Base-by-base conservation (phyloP, 768 basidiomycete species). In the Phanerochaete sordida region DNA sequence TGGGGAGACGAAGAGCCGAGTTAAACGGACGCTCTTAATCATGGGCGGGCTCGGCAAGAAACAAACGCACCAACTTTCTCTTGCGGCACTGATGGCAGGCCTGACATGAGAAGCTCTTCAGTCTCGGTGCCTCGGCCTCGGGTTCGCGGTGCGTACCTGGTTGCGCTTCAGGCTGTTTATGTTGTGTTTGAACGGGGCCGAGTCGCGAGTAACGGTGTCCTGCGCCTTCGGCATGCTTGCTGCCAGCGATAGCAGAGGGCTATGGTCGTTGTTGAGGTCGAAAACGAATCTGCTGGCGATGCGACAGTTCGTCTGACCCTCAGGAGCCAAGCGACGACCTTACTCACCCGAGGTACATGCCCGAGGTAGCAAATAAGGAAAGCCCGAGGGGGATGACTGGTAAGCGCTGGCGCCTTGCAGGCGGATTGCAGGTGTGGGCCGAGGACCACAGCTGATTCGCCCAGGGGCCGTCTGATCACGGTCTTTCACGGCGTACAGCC, bases 81-180 rank as follows among this genome's bases (percentile, higher is more conserved):
- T 83, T 79, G 37, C 90, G 86, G 69, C 90, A 91, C 78, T 90
- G 71, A 51, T 74, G 74, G 49, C 76, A 78, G 24, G 77, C 75
- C 75, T 75, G 16, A 45, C 9, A 50, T 15, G 27, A 23, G 13
- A 23, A 26, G 8, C 30, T 51, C n/a, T n/a, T n/a, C 4, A 56
- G 43, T 7, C 43, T 27, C 19, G 43, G 43, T 9, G 43, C 28
- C 56, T 45, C 6, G 39, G 37, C n/a, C 23, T 19, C 56, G n/a
- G 44, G 31, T 1, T 16, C n/a, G 27, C 27, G 27, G 15, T 12
- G 58, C 65, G 13, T 52, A 72, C 74, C 66, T 75, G 74, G 60
- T 75, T 75, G 37, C 74, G 64, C 58, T 71, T 65, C 37, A 71
- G 49, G 33, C 49, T 57, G 37, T 62, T 45, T 4, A 46, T 19